phyloP scores from a whole-genome alignment of 352 stramenopile species.

The Pythium plurisporium region DNA sequence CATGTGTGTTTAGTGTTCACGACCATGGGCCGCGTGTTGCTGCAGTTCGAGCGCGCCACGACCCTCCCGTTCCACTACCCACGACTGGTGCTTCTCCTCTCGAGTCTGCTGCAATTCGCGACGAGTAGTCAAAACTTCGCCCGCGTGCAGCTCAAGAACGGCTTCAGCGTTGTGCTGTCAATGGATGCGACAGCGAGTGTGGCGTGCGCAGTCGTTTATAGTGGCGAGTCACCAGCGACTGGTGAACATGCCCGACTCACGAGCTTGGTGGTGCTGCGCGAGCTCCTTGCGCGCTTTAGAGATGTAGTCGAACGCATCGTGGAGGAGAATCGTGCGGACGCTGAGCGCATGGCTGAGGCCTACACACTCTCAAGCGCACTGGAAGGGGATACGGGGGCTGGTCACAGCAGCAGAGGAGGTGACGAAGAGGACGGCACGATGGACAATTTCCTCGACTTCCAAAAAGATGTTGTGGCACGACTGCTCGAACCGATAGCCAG shows the following conservation, averaged over 20 bases:
- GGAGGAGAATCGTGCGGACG: slow-evolving; percentile 25
- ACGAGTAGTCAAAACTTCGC: slow-evolving; percentile 26
- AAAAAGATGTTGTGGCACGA: slow-evolving; percentile 27
- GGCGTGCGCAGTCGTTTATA: slow-evolving; percentile 35
- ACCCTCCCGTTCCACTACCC: slow-evolving; percentile 37
- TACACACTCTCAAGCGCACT: slow-evolving; percentile 53
- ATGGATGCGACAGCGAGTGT: slow-evolving; percentile 32
- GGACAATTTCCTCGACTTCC: slow-evolving; percentile 40
- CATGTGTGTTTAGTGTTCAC: slow-evolving; percentile 50
- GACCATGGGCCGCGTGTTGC: slow-evolving; percentile 35
- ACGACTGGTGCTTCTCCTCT: slow-evolving; percentile 44
- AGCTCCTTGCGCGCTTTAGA: slow-evolving; percentile 31
- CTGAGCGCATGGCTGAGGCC: slow-evolving; percentile 33
- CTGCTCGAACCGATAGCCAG: slow-evolving; percentile 21
- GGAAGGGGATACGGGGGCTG: not conserved
- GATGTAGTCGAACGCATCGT: slow-evolving; percentile 29
- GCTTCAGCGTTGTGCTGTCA: slow-evolving; percentile 35
- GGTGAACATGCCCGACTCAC: slow-evolving; percentile 25
- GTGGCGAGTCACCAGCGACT: slow-evolving; percentile 1
- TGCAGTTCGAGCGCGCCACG: slow-evolving; percentile 43
- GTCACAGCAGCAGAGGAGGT: not conserved
- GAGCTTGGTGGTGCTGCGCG: slow-evolving; percentile 39
- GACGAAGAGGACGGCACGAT: slow-evolving; percentile 20
- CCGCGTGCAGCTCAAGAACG: slow-evolving; percentile 34
- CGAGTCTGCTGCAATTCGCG: slow-evolving; percentile 57